These are phyloP conservation scores for Begonia peltatifolia DNA, from an alignment of 306 rosid species.

Conservation along the genomic window DNA sequence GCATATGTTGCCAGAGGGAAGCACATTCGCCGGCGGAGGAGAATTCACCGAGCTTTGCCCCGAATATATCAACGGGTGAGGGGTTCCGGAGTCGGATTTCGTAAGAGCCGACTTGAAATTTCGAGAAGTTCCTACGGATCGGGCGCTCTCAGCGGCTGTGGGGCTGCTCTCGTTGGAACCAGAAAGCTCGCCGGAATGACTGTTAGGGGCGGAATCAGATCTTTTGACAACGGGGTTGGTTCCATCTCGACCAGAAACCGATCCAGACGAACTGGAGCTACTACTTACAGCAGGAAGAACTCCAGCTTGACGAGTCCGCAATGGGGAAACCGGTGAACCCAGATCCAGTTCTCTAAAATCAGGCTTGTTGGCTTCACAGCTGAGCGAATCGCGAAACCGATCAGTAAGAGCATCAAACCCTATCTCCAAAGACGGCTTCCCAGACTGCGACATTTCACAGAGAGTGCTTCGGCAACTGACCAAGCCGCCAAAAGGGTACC, in stretches of 20 bases:
- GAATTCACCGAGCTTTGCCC: conserved; percentile 60
- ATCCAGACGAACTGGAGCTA: conserved; percentile 91
- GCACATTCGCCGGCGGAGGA: conserved; percentile 36
- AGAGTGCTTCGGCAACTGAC: no score
- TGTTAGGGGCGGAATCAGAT: conserved; percentile 43
- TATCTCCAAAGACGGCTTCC: conserved; percentile 36
- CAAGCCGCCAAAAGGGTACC: no score
- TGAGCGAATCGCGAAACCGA: conserved; percentile 48
- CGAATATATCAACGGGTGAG: conserved; percentile 33
- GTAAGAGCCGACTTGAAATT: conserved; percentile 33
- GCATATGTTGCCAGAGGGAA: conserved; percentile 86
- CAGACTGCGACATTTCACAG: conserved; percentile 61
- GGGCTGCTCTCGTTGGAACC: conserved; percentile 82
- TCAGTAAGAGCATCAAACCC: conserved; percentile 31
- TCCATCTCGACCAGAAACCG: conserved; percentile 56
- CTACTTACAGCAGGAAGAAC: conserved; percentile 45
- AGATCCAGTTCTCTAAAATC: conserved; percentile 86
- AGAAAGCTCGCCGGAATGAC: conserved; percentile 82
- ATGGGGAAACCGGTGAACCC: conserved; percentile 90
- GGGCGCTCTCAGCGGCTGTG: conserved; percentile 34
- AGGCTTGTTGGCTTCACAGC: conserved; percentile 61
- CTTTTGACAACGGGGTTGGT: conserved; percentile 22
- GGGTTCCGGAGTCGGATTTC: conserved; percentile 57
- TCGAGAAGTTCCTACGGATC: conserved; percentile 27
- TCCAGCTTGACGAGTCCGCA: conserved; percentile 35